Evolutionary conservation across 2,329 filamentous ascomycete species (phyloP).

Genomic region (Dactylellina drechsleri): DNA sequence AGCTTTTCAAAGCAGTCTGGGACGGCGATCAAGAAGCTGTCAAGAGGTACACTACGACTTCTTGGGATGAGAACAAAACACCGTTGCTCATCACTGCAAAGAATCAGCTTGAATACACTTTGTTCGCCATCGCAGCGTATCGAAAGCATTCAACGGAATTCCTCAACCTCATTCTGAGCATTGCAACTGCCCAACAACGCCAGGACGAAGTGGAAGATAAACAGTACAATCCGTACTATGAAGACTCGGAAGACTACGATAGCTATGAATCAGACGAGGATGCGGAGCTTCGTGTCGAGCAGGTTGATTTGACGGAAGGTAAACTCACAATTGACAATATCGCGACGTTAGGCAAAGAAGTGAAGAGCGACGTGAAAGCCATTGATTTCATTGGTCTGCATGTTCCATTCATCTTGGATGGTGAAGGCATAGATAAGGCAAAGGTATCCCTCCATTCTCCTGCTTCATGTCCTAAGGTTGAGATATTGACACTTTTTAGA

Average conservation of each 20-base stretch:
- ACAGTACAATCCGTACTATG: conserved; percentile 59
- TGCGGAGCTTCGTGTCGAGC: conserved; percentile 50
- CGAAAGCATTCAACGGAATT: conserved; percentile 66
- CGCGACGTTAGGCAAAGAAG: conserved; percentile 47
- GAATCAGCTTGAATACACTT: conserved; percentile 65
- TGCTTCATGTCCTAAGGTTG: neutral
- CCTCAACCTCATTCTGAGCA: conserved; percentile 75
- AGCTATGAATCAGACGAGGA: conserved; percentile 61
- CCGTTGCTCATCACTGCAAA: conserved; percentile 70
- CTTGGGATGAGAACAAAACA: conserved; percentile 70
- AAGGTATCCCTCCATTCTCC: conserved; percentile 3
- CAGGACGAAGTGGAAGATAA: conserved; percentile 68
- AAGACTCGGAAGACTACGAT: conserved; percentile 60
- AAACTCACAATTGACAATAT: conserved; percentile 41
- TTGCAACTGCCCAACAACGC: conserved; percentile 75
- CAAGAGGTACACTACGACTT: conserved; percentile 44
- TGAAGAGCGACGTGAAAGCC: conserved; percentile 33
- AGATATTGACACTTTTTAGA: neutral
- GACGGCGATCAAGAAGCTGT: conserved; percentile 66
- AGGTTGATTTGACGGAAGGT: conserved; percentile 37
- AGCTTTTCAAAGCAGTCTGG: conserved; percentile 76
- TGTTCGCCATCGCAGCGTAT: conserved; percentile 73
- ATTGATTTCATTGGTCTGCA: conserved; percentile 11
- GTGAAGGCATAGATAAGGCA: conserved; percentile 58
- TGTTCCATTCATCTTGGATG: conserved; percentile 56